Evolutionary conservation across 345 rosid species (phyloP).

Genomic region (Barbarea vulgaris): DNA sequence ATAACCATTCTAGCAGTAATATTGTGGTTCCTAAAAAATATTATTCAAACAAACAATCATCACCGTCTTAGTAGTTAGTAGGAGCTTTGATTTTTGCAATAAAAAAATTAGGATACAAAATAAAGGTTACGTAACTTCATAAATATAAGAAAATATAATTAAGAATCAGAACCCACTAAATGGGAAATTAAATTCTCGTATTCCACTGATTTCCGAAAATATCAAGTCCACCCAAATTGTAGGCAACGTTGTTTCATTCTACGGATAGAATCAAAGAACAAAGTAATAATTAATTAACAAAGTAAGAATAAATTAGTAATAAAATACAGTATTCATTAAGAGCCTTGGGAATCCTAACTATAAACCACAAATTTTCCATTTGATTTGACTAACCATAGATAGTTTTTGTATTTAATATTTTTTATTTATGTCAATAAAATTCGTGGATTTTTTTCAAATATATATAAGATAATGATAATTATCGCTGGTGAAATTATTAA

Average conservation of each 20-base stretch:
- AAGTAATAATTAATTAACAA: slow-evolving; percentile 11
- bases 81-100: too few species aligned
- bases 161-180: slow-evolving; percentile 34
- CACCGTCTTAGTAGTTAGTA: too few species aligned
- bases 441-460: neutral
- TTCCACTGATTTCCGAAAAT: slow-evolving; percentile 22
- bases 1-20: too few species aligned
- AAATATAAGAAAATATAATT: neutral
- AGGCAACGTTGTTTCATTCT: slow-evolving; percentile 33
- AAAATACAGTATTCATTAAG: slow-evolving; percentile 4
- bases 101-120: neutral
- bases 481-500: neutral
- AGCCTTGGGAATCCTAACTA: slow-evolving; percentile 21
- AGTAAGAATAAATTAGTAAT: slow-evolving; percentile 1
- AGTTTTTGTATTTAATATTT: neutral
- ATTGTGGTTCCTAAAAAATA: too few species aligned
- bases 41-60: too few species aligned
- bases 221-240: slow-evolving; percentile 31
- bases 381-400: slow-evolving; percentile 11
- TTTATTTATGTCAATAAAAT: neutral
- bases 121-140: neutral
- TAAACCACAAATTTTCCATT: slow-evolving; percentile 5
- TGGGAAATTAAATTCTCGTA: slow-evolving; percentile 9
- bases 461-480: neutral
- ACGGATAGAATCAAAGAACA: slow-evolving; percentile 7